These are phyloP conservation scores for Fraxinus excelsior DNA, from an alignment of 257 asterid genomes.

Conservation along the genomic window DNA sequence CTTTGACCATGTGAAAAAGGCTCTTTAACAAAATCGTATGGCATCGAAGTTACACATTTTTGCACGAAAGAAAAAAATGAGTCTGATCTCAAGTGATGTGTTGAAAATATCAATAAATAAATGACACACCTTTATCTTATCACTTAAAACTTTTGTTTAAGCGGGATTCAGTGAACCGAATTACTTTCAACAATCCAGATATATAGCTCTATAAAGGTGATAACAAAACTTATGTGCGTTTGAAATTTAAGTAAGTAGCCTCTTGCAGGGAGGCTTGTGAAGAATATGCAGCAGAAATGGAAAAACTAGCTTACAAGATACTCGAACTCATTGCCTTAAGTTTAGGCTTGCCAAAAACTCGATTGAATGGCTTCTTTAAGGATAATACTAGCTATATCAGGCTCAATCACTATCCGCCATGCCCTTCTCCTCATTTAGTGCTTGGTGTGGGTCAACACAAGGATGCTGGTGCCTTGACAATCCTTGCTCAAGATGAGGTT, in stretches of 20 bases:
- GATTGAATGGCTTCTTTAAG: constrained; percentile 33
- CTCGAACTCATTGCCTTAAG: constrained; percentile 38
- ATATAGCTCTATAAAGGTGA: not conserved
- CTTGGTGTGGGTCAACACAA: constrained; percentile 48
- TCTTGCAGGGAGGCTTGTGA: constrained; percentile 43
- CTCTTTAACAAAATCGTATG: no score
- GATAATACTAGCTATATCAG: constrained; percentile 38
- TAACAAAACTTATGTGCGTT: not conserved
- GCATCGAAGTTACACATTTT: no score
- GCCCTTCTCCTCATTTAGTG: constrained; percentile 40
- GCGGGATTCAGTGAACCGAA: no score
- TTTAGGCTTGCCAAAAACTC: constrained; percentile 34
- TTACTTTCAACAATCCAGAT: not conserved
- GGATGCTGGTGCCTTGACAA: constrained; percentile 38
- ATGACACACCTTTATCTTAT: no score
- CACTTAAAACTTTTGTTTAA: no score
- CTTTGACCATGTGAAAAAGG: no score
- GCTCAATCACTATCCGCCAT: constrained; percentile 46
- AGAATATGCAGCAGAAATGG: constrained; percentile 35
- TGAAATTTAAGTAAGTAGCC: not conserved
- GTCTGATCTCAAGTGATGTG: no score
- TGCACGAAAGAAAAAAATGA: no score
- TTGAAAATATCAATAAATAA: no score
- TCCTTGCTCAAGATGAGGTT: constrained; percentile 40
- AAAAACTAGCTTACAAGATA: constrained; percentile 38